These are phyloP conservation scores for Selenicereus undatus DNA, from an alignment of 148 eudicot species.

Conservation along the genomic window DNA sequence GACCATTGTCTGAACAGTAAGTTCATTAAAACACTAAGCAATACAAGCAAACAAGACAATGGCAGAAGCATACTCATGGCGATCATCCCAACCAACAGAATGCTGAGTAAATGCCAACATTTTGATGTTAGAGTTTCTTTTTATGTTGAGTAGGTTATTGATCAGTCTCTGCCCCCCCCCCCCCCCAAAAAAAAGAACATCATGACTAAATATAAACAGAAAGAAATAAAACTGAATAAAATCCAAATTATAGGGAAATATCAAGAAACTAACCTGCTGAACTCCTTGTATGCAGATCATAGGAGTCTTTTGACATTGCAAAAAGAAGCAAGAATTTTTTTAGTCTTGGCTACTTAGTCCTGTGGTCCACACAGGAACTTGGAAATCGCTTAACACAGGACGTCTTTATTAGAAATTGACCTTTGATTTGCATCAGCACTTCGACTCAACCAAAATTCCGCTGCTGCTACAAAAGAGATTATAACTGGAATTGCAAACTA, in stretches of 20 bases:
- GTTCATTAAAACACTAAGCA: background rate
- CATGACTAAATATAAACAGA: too few species aligned
- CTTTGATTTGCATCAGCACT: slow-evolving; percentile 10
- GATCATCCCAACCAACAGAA: background rate
- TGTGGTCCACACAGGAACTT: background rate
- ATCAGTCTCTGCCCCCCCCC: background rate
- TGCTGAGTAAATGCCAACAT: background rate
- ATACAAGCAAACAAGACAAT: background rate
- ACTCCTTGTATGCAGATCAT: slow-evolving; percentile 27
- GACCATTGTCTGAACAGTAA: background rate
- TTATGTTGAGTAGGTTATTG: background rate
- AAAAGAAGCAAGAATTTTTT: slow-evolving; percentile 9
- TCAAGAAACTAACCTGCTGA: slow-evolving; percentile 22
- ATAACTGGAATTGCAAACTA: background rate
- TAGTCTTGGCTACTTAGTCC: slow-evolving; percentile 11
- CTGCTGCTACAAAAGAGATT: slow-evolving; percentile 8
- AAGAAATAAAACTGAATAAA: background rate
- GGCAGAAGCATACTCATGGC: background rate
- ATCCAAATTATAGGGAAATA: background rate
- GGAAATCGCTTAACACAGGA: slow-evolving; percentile 6
- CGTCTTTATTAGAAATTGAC: background rate
- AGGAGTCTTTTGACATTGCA: slow-evolving; percentile 34
- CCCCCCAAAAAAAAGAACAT: too few species aligned
- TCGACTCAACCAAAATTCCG: background rate
- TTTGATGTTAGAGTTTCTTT: background rate